Conservation (phyloP, 306 rosid species). For the Sicyos edulis region DNA sequence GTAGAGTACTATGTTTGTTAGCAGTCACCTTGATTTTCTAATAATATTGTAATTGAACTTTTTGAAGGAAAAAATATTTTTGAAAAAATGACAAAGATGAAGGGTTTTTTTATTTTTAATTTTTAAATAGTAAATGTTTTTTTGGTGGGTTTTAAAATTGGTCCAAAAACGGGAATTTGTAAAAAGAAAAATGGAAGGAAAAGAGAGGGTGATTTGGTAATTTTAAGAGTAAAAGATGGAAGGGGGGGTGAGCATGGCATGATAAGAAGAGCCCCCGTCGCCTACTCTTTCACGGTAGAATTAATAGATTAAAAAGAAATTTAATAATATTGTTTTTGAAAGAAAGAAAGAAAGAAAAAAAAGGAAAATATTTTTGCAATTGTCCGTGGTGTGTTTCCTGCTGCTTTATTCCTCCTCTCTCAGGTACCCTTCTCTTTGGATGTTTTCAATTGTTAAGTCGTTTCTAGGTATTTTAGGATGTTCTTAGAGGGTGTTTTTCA, state of each 20-base stretch:
- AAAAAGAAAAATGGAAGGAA: not conserved
- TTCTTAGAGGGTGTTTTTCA: no score
- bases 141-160: not conserved
- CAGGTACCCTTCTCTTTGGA: constrained; percentile 40
- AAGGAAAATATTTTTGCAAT: constrained; percentile 13
- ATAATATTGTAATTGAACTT: no score
- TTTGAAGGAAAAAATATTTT: no score
- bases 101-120: no score
- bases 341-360: not conserved
- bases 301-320: not conserved
- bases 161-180: constrained; percentile 4
- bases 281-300: not conserved
- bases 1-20: no score
- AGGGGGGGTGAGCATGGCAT: not conserved
- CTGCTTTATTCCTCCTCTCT: constrained; percentile 35
- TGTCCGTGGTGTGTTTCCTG: constrained; percentile 16
- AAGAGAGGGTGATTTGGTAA: not conserved
- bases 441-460: no score
- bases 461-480: no score
- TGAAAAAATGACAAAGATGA: no score
- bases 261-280: constrained; percentile 13
- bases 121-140: no score
- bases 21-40: no score
- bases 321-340: not conserved
- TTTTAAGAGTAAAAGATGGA: no score